Evolutionary conservation across 1,284 basidiomycete species (phyloP), one percentile per base, ranked within the genome.

Genomic region (Sporisorium scitamineum): DNA sequence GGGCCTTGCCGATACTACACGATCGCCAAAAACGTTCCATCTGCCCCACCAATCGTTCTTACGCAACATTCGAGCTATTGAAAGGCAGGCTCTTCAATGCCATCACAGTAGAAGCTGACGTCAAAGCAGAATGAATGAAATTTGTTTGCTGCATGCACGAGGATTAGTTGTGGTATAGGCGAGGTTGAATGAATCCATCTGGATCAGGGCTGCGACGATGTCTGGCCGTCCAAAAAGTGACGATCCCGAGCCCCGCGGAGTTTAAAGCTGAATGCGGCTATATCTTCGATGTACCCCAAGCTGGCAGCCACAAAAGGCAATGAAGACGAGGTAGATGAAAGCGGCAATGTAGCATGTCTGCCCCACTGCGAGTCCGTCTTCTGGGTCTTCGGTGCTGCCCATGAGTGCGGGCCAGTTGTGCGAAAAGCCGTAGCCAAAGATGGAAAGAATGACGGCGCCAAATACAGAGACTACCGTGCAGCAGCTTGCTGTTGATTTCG

Each of bases 401-500:
- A 88, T 88, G 41, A 89, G 83, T 1, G 87, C 87, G 72, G 88
- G 87, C 83, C 84, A 85, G 76, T 86, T 70, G 63, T 81, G 76
- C 45, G 54, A 53, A 58, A 80, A 81, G 13, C 77, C 83, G 39
- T 76, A 82, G 13, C 79, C 79, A 29, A 84, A 80, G 54, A 84
- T 87, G 47, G 86, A 70, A 32, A 89, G 86, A 71, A 89, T 88
- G 70, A 88, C 78, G 26, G 88, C 86, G n/a, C 88, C 89, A 52
- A 89, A 88, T 48, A 87, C 66, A 11, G 87, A 88, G 53, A 89
- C 84, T 54, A 89, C 84, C 41, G 88, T 88, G 76, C 88, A 89
- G 85, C 88, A 89, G 54, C 86, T 85, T 27, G 88, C 88, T 89
- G 73, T 24, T 22, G 44, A 27, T 8, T 41, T 27, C 10, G 18